phyloP scores from a whole-genome alignment of 345 rosid species.

The Lagerstroemia speciosa region DNA sequence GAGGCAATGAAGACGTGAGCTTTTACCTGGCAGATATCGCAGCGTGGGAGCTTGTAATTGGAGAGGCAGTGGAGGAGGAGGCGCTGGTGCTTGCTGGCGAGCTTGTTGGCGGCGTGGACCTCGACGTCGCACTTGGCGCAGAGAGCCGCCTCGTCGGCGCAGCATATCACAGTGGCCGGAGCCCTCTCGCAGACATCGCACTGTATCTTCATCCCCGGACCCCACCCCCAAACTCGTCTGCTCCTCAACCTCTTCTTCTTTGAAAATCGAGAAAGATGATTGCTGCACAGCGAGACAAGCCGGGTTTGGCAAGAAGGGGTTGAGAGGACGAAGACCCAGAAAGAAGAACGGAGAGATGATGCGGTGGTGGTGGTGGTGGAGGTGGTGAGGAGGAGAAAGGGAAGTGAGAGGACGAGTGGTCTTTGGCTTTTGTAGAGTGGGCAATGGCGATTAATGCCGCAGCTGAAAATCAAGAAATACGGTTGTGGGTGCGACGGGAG shows the following conservation, averaged over 20 bases:
- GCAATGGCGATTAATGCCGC: not conserved
- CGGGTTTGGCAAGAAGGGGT: not conserved
- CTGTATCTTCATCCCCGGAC: conserved; percentile 71
- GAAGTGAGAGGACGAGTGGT: not conserved
- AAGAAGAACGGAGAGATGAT: not conserved
- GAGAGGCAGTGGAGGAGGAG: conserved; percentile 73
- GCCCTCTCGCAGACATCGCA: conserved; percentile 98
- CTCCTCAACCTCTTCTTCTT: not conserved
- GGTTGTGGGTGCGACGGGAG: not conserved
- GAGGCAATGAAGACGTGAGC: not conserved
- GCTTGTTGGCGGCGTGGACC: conserved; percentile 91
- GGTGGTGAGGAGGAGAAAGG: not conserved
- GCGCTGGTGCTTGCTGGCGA: conserved; percentile 94
- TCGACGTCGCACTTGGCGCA: conserved; percentile 74
- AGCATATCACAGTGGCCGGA: conserved; percentile 90
- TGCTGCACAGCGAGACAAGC: too few relatives aligned
- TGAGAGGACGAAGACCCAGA: not conserved
- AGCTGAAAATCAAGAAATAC: not conserved
- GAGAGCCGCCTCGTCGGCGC: conserved; percentile 97
- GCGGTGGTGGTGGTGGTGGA: not conserved
- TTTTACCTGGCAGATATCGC: conserved; percentile 87
- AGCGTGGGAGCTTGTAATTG: conserved; percentile 57
- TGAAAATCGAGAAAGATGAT: too few relatives aligned
- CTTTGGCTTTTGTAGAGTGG: not conserved
- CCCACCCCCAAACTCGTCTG: too few relatives aligned